These are phyloP conservation scores for Starmerella sirachaensis DNA, from an alignment of 805 yeast species.

Conservation along the genomic window DNA sequence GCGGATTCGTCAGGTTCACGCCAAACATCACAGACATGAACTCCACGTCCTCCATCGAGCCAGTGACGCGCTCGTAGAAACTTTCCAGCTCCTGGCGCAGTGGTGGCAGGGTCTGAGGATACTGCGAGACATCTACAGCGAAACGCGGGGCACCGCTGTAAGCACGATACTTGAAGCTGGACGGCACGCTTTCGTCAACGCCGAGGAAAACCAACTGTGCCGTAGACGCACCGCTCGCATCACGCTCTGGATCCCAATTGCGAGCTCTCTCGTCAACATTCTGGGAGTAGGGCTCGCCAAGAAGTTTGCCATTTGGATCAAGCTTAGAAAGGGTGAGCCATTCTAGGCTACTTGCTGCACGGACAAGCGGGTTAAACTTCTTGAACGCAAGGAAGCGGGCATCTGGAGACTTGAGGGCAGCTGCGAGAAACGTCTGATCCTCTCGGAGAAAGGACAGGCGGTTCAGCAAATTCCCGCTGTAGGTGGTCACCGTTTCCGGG, in stretches of 20 bases:
- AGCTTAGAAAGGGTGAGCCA: constrained; percentile 26
- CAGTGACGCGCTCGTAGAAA: too few relatives aligned
- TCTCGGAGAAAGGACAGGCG: constrained; percentile 54
- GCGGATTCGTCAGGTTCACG: constrained; percentile 4
- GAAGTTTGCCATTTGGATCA: constrained; percentile 25
- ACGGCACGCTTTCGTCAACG: constrained; percentile 32
- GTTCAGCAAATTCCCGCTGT: constrained; percentile 44
- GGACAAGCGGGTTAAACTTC: constrained; percentile 23
- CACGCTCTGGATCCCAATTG: constrained; percentile 29
- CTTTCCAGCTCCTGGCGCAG: constrained; percentile 12
- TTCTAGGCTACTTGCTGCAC: constrained; percentile 19
- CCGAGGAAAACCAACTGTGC: constrained; percentile 38
- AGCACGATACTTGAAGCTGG: constrained; percentile 18
- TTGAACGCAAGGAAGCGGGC: constrained; percentile 40
- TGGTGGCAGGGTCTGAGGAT: constrained; percentile 19
- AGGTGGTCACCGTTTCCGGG: constrained; percentile 29
- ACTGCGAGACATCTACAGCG: constrained; percentile 27
- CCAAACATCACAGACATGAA: constrained; percentile 17
- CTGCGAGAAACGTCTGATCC: constrained; percentile 39
- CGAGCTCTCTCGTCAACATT: constrained; percentile 24
- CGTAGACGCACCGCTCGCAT: constrained; percentile 24
- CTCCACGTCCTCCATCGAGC: constrained; percentile 10
- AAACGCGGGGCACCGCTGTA: constrained; percentile 30
- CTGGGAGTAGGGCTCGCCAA: constrained; percentile 29
- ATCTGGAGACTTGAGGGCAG: constrained; percentile 35